Evolutionary conservation across 768 basidiomycete species (phyloP), one percentile per base, ranked within the genome.

Genomic region (Suillus variegatus): DNA sequence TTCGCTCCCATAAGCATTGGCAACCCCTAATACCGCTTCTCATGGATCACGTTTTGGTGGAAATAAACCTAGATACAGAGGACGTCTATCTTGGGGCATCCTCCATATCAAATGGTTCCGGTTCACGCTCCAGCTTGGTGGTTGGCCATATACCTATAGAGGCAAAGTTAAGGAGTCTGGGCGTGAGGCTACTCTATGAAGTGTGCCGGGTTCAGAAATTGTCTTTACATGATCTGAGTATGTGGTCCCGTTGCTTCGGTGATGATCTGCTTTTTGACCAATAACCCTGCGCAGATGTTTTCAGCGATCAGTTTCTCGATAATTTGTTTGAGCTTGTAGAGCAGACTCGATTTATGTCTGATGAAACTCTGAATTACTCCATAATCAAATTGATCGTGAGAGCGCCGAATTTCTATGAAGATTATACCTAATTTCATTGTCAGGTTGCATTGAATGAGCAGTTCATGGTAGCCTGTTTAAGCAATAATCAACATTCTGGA

Each of bases 401-500:
- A 76, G 20, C 22, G 10, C 60, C 25, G 64, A 43, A 58, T 16
- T 60, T 62, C 12, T 38, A 18, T 32, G 51, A 40, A 41, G 52
- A 47, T 28, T 38, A 20, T 6, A 52, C 20, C 40, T 41, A 40
- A 47, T 61, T 38, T 73, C 46, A 32, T 58, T 61, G 40, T 1
- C 71, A 96, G 94, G 90, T 95, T 40, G 90, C 95, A 0, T 82
- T 99, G 38, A 99, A 98, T 72, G 97, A 99, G 75, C 96, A 99
- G 77, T 99, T 97, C 78, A 99, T 99, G 97, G 95, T 98, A 6
- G 89, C 93, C 0, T 86, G 88, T 4, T 73, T 95, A 51, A 82
- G 65, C 63, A 75, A 66, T 61, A 67, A 69, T 36, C 18, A 68
- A 65, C 57, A 74, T 65, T 56, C 70, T 68, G 60, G 72, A 62